Evolutionary conservation across 768 basidiomycete genomes (phyloP), one percentile per base, ranked within the genome.

Genomic region (Hypsizygus marmoreus): DNA sequence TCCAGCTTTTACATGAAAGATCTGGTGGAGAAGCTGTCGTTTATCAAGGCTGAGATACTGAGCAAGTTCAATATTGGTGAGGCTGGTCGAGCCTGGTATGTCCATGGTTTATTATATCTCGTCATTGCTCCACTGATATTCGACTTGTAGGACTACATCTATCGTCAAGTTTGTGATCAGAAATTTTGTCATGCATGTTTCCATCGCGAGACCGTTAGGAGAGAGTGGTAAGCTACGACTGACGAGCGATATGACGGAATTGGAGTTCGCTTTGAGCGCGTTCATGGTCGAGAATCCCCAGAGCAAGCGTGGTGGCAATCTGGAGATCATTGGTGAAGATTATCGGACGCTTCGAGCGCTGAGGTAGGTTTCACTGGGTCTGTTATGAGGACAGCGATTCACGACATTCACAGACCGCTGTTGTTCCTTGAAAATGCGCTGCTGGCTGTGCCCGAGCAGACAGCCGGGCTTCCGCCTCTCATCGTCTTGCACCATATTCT

Each of bases 141-240:
- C n/a, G n/a, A n/a, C n/a, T 37, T 32, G 10, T 49, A 91, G 88
- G 86, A 64, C 76, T 0, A 67, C 74, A 11, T 73, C 74, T 5
- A 81, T 97, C 26, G 87, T 86, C 42, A 82, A 84, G 53, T 87
- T 87, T 62, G 81, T 88, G 26, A 86, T 97, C 36, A 79, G 80
- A 52, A 88, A 82, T 2, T 99, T 97, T 65, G 82, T 99, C 8
- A 66, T 97, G 28, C 95, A 99, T 58, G 86, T 89, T n/a, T 95
- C 92, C 19, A 92, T 98, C 45, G 90, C 86, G 7, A 83, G 84
- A 55, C 95, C 95, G 0, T 75, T 98, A 4, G 88, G 93, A 4
- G 97, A 99, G 70, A 79, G 80, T 47, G 94, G 95, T 11, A 97
- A 97, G 63, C 79, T 99, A 19, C 94, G 95, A 67, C 74, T 98